Percentiles rank a stretch among this genome's conserved stretches.
Conservation (phyloP, 2,329 filamentous ascomycete species). For the Hansfordia pulvinata region DNA sequence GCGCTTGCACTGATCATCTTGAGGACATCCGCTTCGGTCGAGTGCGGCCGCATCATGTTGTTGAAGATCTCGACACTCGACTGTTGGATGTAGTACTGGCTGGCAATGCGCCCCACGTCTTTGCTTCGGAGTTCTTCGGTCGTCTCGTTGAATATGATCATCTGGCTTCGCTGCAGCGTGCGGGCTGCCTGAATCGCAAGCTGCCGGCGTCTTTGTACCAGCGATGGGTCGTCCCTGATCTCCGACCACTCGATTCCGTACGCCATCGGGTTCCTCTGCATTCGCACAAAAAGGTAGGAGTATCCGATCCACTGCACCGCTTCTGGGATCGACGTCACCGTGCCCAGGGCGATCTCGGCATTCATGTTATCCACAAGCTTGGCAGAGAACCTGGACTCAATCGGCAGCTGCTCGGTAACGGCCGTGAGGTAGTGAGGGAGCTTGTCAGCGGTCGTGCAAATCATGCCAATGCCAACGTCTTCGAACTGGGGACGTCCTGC, state of each 20-base stretch:
- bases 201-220: slow-evolving; percentile 75
- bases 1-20: slow-evolving; percentile 97
- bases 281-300: slow-evolving; percentile 92
- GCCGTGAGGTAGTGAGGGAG: slow-evolving; percentile 82
- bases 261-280: slow-evolving; percentile 79
- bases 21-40: slow-evolving; percentile 82
- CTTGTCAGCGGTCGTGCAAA: slow-evolving; percentile 92
- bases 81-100: slow-evolving; percentile 91
- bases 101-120: slow-evolving; percentile 91
- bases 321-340: slow-evolving; percentile 86
- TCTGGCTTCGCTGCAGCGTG: slow-evolving; percentile 82
- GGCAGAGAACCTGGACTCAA: slow-evolving; percentile 90
- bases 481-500: slow-evolving; percentile 96
- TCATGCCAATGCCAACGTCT: slow-evolving; percentile 95
- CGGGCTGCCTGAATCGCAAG: slow-evolving; percentile 80
- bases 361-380: slow-evolving; percentile 95
- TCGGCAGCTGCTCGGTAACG: slow-evolving; percentile 90
- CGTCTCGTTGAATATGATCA: slow-evolving; percentile 96
- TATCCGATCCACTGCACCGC: slow-evolving; percentile 97
- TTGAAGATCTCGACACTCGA: slow-evolving; percentile 95
- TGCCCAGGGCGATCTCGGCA: slow-evolving; percentile 84
- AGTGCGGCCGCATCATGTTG: slow-evolving; percentile 73
- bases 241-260: slow-evolving; percentile 96
- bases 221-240: slow-evolving; percentile 71
- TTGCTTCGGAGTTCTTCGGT: slow-evolving; percentile 91